A percentile compares a stretch with the other conserved stretches of the same genome.
phyloP scores from a whole-genome alignment of 2,329 filamentous ascomycete genomes.

The Gliomastix tumulicola region DNA sequence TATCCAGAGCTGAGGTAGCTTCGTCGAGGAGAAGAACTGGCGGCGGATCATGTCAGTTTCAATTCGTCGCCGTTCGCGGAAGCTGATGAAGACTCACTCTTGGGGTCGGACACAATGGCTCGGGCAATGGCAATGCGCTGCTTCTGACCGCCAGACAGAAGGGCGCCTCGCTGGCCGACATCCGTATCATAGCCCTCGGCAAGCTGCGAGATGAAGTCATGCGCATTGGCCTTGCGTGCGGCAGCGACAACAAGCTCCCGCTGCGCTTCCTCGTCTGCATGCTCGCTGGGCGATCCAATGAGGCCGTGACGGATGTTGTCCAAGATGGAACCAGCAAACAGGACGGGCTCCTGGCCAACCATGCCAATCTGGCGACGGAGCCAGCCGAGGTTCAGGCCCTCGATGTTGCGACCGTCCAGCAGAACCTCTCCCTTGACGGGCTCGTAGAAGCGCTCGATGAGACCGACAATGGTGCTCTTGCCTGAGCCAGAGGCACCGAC shows the following conservation, averaged over 20 bases:
- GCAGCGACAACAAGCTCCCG: constrained; percentile 50
- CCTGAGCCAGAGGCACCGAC: constrained; percentile 93
- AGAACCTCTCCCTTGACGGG: constrained; percentile 15
- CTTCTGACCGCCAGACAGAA: constrained; percentile 58
- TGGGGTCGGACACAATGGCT: constrained; percentile 30
- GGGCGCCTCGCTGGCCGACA: constrained; percentile 53
- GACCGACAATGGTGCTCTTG: constrained; percentile 52
- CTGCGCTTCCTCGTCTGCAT: constrained; percentile 32
- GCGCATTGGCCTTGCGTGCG: constrained; percentile 34
- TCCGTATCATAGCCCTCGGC: constrained; percentile 46
- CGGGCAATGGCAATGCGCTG: constrained; percentile 55
- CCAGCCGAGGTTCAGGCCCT: constrained; percentile 80
- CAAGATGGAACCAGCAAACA: constrained; percentile 85
- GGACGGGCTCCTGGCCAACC: constrained; percentile 85
- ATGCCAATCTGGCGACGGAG: constrained; percentile 86
- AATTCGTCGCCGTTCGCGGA: constrained; percentile 66
- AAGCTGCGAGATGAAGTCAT: constrained; percentile 37
- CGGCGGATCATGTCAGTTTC: background rate
- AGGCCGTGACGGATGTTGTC: constrained; percentile 87
- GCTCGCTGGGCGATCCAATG: constrained; percentile 73
- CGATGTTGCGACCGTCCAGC: constrained; percentile 37
- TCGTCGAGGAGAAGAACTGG: constrained; percentile 58
- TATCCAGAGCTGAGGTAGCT: constrained; percentile 49
- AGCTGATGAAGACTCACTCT: constrained; percentile 67
- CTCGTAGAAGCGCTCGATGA: constrained; percentile 8